A percentile compares a stretch with the other conserved stretches of the same genome.
These are phyloP conservation scores for Cnidoscolus chayamansa DNA, from an alignment of 441 rosid genomes.

Conservation along the genomic window DNA sequence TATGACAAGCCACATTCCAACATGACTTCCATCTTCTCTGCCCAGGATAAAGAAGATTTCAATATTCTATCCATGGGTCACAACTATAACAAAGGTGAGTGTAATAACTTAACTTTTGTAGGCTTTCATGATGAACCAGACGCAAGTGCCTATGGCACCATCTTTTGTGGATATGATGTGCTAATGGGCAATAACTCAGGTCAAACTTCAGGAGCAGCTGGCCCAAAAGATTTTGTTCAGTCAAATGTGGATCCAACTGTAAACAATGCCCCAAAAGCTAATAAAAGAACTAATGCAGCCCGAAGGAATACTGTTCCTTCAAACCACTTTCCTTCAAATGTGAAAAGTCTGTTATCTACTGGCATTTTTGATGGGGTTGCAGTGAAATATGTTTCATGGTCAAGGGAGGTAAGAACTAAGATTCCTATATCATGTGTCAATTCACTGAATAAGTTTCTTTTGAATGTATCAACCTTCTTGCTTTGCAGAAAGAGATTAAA, in stretches of 20 bases:
- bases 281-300: conserved; percentile 30
- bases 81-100: conserved; percentile 33
- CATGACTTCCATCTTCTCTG: conserved; percentile 25
- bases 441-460: conserved; percentile 7
- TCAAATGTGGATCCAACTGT: conserved; percentile 28
- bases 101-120: conserved; percentile 56
- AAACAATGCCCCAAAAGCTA: conserved; percentile 27
- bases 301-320: conserved; percentile 40
- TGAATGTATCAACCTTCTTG: conserved; percentile 21
- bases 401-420: conserved; percentile 60
- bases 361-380: conserved; percentile 77
- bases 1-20: conserved; percentile 36
- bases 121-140: conserved; percentile 47
- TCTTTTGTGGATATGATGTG: conserved; percentile 40
- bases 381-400: conserved; percentile 69
- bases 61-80: conserved; percentile 37
- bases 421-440: conserved; percentile 3
- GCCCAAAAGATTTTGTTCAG: conserved; percentile 32
- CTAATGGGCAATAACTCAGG: conserved; percentile 32
- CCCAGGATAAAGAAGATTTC: conserved; percentile 32
- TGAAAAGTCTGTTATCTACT: conserved; percentile 68
- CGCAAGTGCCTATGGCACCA: conserved; percentile 38
- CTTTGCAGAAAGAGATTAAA: conserved; percentile 40
- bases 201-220: conserved; percentile 26
- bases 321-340: conserved; percentile 68